Conservation (phyloP, 2,329 filamentous ascomycete genomes). For the Chaetoscypha palmicola region DNA sequence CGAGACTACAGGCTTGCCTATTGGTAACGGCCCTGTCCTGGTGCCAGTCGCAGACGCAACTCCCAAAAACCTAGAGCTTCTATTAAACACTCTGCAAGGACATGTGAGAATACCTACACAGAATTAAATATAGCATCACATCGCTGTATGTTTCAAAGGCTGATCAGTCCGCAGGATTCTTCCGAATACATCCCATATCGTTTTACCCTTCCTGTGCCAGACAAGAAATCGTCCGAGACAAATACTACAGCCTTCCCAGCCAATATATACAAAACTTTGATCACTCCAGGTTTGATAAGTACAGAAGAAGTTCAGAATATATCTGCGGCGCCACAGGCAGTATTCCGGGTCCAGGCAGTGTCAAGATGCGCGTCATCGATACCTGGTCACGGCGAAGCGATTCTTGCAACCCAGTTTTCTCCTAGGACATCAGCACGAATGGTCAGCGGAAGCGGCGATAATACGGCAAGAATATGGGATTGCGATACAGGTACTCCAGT, state of each 20-base stretch:
- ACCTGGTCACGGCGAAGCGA: constrained; percentile 84
- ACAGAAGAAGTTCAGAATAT: constrained; percentile 38
- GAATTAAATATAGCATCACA: no score
- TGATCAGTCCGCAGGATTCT: constrained; percentile 40
- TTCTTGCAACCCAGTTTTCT: constrained; percentile 79
- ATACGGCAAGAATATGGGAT: constrained; percentile 89
- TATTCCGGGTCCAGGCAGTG: constrained; percentile 88
- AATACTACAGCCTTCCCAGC: constrained; percentile 34
- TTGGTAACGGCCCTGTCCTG: constrained; percentile 51
- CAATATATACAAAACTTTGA: constrained; percentile 41
- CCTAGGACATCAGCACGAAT: constrained; percentile 69
- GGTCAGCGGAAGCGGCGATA: constrained; percentile 85
- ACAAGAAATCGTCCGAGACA: constrained; percentile 32
- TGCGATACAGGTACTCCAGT: constrained; percentile 87
- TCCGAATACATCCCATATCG: constrained; percentile 59
- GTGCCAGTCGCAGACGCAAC: constrained; percentile 79
- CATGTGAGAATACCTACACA: constrained; percentile 42
- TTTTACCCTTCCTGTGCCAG: constrained; percentile 47
- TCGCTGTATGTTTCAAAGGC: no score
- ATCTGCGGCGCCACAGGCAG: constrained; percentile 71
- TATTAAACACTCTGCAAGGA: constrained; percentile 78
- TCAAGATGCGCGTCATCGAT: constrained; percentile 85
- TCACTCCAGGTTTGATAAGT: constrained; percentile 31
- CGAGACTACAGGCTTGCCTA: constrained; percentile 67
- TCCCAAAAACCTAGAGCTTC: constrained; percentile 80